These are phyloP conservation scores for Candida oleophila DNA, from an alignment of 805 yeast species.

Conservation along the genomic window DNA sequence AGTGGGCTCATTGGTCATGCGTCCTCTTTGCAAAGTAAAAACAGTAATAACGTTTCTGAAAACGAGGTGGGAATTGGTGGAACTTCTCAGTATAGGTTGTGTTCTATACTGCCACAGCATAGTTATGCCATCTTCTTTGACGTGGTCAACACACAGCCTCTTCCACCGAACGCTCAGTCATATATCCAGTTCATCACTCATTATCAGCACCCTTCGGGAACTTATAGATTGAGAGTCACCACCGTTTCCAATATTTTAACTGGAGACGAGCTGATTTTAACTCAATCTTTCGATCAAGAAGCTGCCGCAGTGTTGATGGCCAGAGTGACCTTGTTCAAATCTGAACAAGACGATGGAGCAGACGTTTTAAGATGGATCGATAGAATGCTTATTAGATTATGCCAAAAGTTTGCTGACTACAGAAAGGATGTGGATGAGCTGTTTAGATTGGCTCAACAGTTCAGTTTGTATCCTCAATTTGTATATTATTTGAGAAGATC, in stretches of 20 bases:
- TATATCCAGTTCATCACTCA: conserved; percentile 84
- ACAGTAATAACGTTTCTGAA: conserved; percentile 73
- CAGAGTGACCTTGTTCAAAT: conserved; percentile 83
- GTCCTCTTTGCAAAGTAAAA: conserved; percentile 64
- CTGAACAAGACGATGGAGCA: conserved; percentile 79
- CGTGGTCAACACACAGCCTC: conserved; percentile 49
- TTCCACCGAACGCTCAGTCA: conserved; percentile 47
- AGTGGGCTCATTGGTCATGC: conserved; percentile 96
- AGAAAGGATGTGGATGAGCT: conserved; percentile 80
- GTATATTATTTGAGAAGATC: conserved; percentile 94
- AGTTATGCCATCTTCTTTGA: conserved; percentile 90
- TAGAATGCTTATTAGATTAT: conserved; percentile 81
- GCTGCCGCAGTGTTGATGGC: conserved; percentile 96
- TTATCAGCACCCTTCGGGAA: conserved; percentile 94
- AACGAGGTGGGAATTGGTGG: conserved; percentile 94
- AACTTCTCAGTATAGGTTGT: conserved; percentile 83
- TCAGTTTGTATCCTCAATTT: conserved; percentile 90
- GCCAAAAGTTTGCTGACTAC: conserved; percentile 92
- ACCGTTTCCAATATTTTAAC: conserved; percentile 65
- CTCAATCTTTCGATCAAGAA: conserved; percentile 91
- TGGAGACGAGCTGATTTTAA: conserved; percentile 45
- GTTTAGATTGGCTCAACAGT: conserved; percentile 80
- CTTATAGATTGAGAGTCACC: conserved; percentile 85
- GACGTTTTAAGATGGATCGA: conserved; percentile 95
- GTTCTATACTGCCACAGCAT: conserved; percentile 82